Evolutionary conservation across 2,329 filamentous ascomycete species (phyloP), one percentile per base, ranked within the genome.

Genomic region (Myriangium duriaei): DNA sequence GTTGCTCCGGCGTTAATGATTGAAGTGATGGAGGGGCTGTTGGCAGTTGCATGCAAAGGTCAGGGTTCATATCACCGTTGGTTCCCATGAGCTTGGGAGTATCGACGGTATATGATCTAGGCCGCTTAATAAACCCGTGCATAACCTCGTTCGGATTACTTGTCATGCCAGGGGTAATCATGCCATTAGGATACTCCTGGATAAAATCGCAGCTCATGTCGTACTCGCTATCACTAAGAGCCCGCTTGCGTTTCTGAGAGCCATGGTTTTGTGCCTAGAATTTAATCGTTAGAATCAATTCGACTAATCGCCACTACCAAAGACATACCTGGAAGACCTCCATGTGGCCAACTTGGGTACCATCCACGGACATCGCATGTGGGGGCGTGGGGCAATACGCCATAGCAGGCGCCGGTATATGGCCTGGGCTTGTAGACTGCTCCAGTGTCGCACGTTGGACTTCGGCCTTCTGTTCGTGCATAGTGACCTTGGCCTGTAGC

Each of bases 401-500:
- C n/a, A n/a, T n/a, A n/a, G n/a, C n/a, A n/a, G n/a, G n/a, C n/a
- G n/a, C n/a, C n/a, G n/a, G n/a, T n/a, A n/a, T n/a, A n/a, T n/a
- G n/a, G n/a, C n/a, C n/a, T n/a, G n/a, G n/a, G 21, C 21, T 26
- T n/a, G 21, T 26, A 7, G 7, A n/a, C 7, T 26, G 21, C 21
- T 26, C 21, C 7, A 7, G 7, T n/a, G n/a, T 26, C 7, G 21
- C 7, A 7, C n/a, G 21, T 7, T n/a, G 7, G 21, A n/a, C n/a
- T n/a, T 26, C 21, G 7, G n/a, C 21, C n/a, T n/a, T 26, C 21
- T 26, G 21, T n/a, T 26, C 21, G n/a, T 26, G 21, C 21, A 26
- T 26, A n/a, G 7, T 26, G 2, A 76, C 67, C 52, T 83, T 79
- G 17, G 68, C 64, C 51, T 87, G 77, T 42, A 94, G 76, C 45